Evolutionary conservation across 495 filamentous ascomycete genomes (phyloP).

Genomic region (Penicillium desertorum): DNA sequence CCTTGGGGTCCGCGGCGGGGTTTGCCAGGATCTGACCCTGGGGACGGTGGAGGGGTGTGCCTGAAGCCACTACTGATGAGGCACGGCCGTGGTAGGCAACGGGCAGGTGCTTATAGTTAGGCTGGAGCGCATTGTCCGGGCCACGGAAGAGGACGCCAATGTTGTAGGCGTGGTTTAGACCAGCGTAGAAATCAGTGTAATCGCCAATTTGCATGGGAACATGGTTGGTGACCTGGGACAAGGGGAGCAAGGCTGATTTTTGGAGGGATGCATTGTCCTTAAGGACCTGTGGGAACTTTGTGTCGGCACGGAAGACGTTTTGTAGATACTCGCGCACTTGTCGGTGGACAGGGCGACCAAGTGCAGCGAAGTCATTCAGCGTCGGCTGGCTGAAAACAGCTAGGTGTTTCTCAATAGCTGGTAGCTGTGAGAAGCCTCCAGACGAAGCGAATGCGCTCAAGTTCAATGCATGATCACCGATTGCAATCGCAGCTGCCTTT

Average conservation of each 20-base stretch:
- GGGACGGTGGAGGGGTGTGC: conserved; percentile 72
- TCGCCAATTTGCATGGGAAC: conserved; percentile 88
- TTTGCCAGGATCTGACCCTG: conserved; percentile 77
- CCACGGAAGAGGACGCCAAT: conserved; percentile 84
- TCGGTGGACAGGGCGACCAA: conserved; percentile 69
- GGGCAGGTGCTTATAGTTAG: conserved; percentile 88
- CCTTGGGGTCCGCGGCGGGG: conserved; percentile 58
- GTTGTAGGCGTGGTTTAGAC: conserved; percentile 81
- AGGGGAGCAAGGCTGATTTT: conserved; percentile 52
- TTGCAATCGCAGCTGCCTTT: conserved; percentile 71
- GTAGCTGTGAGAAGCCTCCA: conserved; percentile 60
- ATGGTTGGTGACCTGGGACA: conserved; percentile 65
- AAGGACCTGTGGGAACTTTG: conserved; percentile 58
- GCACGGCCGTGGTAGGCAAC: conserved; percentile 87
- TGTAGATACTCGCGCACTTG: conserved; percentile 74
- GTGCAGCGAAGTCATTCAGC: conserved; percentile 78
- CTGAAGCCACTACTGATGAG: conserved; percentile 74
- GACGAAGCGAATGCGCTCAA: conserved; percentile 61
- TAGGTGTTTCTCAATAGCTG: conserved; percentile 55
- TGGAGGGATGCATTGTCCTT: conserved; percentile 56
- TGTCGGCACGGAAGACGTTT: conserved; percentile 62
- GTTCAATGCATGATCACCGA: conserved; percentile 76
- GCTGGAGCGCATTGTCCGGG: conserved; percentile 73
- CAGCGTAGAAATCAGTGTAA: conserved; percentile 98
- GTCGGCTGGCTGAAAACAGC: conserved; percentile 66